Percentiles rank a stretch among this genome's conserved stretches.
phyloP scores from a whole-genome alignment of 768 basidiomycete species.

The Auricularia heimuer region DNA sequence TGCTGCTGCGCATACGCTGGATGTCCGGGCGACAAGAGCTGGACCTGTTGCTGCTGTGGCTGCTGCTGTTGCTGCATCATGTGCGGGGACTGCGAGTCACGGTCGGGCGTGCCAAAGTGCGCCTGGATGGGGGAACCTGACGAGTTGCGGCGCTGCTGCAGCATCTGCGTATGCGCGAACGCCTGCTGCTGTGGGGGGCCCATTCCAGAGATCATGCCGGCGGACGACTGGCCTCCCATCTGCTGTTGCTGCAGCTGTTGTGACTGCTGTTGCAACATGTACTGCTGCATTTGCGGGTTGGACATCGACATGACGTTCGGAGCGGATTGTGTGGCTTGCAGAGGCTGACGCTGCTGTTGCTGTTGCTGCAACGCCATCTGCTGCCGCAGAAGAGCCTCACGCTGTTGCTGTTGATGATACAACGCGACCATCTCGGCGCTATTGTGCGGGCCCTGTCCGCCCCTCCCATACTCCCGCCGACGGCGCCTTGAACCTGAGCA shows the following conservation, averaged over 20 bases:
- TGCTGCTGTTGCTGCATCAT: neutral
- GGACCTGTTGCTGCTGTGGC: neutral
- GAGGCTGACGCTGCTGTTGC: neutral
- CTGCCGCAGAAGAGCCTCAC: neutral
- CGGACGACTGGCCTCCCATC: neutral
- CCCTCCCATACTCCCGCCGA: neutral
- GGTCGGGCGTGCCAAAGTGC: neutral
- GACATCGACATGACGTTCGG: neutral
- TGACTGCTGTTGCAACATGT: neutral
- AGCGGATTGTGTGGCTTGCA: neutral
- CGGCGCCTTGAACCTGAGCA: neutral
- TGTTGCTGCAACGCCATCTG: neutral
- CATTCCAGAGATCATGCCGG: neutral
- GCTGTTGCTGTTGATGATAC: neutral
- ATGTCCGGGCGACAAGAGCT: neutral
- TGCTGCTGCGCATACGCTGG: neutral
- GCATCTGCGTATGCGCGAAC: neutral
- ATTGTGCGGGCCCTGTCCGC: too few species aligned
- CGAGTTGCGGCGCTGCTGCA: neutral
- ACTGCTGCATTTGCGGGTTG: neutral
- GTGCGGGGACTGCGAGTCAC: neutral
- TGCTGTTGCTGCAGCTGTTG: neutral
- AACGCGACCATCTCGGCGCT: neutral
- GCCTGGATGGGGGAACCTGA: neutral
- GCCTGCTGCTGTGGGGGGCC: neutral